These are phyloP conservation scores for Aureobasidium sp. DNA, from an alignment of 2,329 filamentous ascomycete genomes.

Conservation along the genomic window DNA sequence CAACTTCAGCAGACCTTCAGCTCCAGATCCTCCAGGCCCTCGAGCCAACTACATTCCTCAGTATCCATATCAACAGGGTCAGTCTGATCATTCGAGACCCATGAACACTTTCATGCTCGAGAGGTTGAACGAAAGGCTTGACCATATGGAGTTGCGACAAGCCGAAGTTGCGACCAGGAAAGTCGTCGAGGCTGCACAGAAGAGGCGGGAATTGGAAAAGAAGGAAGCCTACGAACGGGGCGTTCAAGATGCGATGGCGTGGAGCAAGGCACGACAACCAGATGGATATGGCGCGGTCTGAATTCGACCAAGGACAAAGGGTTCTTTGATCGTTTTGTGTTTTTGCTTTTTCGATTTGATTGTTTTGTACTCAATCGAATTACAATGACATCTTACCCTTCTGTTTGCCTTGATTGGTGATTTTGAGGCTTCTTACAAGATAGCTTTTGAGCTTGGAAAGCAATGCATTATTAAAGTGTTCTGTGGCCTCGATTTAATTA, in stretches of 20 bases:
- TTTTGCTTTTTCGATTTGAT: no score
- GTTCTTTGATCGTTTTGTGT: no score
- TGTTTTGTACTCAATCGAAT: no score
- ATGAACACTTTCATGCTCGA: neutral
- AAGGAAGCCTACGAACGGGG: constrained; percentile 3
- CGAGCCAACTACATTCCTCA: neutral
- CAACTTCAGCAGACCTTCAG: neutral
- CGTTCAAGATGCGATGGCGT: constrained; percentile 4
- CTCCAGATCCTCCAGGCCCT: neutral
- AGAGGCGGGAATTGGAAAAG: constrained; percentile 2
- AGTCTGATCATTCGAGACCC: neutral
- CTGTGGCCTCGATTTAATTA: neutral
- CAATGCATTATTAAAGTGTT: no score
- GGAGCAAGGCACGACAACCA: neutral
- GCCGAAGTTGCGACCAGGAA: neutral
- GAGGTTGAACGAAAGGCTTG: neutral
- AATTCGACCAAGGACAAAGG: no score
- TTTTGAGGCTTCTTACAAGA: no score
- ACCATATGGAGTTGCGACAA: neutral
- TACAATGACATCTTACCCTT: no score
- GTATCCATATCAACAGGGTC: neutral
- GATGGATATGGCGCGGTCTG: neutral
- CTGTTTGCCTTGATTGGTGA: no score
- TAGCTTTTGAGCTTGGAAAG: no score
- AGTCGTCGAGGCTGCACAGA: neutral